Evolutionary conservation across 73 alveolate genomes (phyloP).

Genomic region (Effrenium voratum): DNA sequence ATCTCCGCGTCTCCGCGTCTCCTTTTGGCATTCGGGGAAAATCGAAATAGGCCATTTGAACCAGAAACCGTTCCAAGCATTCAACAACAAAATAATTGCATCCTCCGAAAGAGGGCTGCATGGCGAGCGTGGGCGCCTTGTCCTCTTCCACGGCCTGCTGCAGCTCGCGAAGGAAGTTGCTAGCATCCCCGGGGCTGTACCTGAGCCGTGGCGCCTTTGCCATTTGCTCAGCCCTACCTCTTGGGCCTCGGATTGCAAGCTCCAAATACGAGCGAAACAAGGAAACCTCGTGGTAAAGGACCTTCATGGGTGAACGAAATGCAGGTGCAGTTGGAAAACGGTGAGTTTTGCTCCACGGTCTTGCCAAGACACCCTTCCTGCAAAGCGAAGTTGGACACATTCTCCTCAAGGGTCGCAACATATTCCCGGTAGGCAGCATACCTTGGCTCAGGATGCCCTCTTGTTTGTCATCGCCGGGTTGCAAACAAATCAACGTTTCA

Average conservation of each 20-base stretch:
- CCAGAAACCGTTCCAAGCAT: no score
- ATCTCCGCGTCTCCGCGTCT: no score
- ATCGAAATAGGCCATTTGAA: no score
- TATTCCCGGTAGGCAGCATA: conserved; percentile 76
- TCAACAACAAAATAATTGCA: no score
- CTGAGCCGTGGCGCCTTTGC: neutral
- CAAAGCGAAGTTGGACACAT: conserved; percentile 67
- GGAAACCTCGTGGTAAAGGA: neutral
- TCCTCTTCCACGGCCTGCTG: conserved; percentile 71
- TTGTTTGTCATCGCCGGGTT: no score
- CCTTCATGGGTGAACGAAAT: neutral
- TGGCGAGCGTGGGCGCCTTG: neutral
- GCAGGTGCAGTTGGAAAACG: neutral
- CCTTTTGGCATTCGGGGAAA: no score
- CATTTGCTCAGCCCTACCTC: no score
- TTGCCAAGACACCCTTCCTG: conserved; percentile 61
- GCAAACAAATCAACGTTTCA: no score
- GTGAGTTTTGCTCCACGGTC: neutral
- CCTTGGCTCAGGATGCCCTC: no score
- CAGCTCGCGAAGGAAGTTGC: conserved; percentile 28
- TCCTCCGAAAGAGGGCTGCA: no score
- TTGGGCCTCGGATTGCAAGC: no score
- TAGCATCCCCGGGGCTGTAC: conserved; percentile 76
- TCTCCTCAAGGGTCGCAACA: conserved; percentile 27
- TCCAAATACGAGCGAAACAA: neutral